Conservation (phyloP, 2,329 filamentous ascomycete species). For the Aureobasidium uvarum region DNA sequence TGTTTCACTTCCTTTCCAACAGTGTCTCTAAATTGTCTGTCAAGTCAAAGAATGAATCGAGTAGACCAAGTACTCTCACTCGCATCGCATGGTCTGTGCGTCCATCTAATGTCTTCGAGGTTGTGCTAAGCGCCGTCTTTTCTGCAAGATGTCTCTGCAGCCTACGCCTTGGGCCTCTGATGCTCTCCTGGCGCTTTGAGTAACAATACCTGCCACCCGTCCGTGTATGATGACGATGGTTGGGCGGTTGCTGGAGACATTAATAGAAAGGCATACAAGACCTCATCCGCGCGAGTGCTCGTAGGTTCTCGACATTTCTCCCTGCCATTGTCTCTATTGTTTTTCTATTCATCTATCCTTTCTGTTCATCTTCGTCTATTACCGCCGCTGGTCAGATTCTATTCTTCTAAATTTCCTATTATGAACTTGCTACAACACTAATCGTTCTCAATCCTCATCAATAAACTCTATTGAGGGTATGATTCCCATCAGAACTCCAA, state of each 20-base stretch:
- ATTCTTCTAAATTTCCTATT: conserved; percentile 5
- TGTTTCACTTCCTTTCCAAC: not conserved
- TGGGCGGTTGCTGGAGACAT: conserved; percentile 11
- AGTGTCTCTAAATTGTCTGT: not conserved
- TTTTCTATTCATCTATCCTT: not conserved
- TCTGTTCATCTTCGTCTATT: not conserved
- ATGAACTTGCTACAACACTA: conserved; percentile 15
- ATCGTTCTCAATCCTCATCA: conserved; percentile 5
- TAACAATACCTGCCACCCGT: conserved; percentile 5
- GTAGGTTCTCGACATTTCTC: conserved; percentile 15
- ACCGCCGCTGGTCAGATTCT: conserved; percentile 23
- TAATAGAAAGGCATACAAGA: conserved; percentile 6
- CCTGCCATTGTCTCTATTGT: conserved; percentile 21
- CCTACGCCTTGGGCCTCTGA: not conserved
- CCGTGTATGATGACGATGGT: conserved; percentile 19
- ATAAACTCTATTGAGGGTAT: conserved; percentile 17
- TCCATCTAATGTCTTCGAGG: not conserved
- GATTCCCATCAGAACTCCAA: not conserved
- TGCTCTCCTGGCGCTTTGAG: conserved; percentile 6
- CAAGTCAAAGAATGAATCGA: not conserved
- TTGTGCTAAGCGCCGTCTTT: conserved; percentile 24
- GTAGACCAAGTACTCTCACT: not conserved
- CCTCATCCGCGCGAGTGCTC: conserved; percentile 7
- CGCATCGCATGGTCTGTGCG: conserved; percentile 16
- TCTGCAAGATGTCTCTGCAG: conserved; percentile 24